These are phyloP conservation scores for Parathielavia hyrcaniae DNA, from an alignment of 495 filamentous ascomycete species.

Conservation along the genomic window DNA sequence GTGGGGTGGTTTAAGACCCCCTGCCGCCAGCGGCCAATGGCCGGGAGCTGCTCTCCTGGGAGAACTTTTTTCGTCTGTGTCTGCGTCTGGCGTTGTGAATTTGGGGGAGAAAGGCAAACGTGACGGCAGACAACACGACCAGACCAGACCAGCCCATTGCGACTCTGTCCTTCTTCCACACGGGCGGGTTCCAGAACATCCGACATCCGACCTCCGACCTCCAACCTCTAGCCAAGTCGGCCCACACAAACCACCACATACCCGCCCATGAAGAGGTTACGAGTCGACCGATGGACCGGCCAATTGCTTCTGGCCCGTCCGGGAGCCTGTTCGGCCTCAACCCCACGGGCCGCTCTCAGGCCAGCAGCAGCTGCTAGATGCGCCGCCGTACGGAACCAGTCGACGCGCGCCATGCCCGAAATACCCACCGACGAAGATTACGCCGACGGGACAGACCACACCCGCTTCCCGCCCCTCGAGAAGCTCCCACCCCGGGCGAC, in stretches of 20 bases:
- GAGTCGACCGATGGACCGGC: conserved; percentile 33
- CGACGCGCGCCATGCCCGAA: conserved; percentile 17
- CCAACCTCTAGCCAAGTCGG: background rate
- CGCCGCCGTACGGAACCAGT: conserved; percentile 21
- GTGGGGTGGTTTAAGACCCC: conserved; percentile 17
- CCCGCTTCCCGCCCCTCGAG: conserved; percentile 28
- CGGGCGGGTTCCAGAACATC: background rate
- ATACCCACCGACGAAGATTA: conserved; percentile 17
- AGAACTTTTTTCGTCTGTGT: conserved; percentile 31
- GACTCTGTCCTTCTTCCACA: background rate
- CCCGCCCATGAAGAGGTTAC: conserved; percentile 41
- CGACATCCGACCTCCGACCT: background rate
- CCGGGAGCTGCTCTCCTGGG: conserved; percentile 24
- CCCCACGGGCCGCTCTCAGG: conserved; percentile 33
- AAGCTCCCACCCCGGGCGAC: conserved; percentile 21
- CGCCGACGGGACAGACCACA: conserved; percentile 19
- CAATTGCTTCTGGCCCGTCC: conserved; percentile 33
- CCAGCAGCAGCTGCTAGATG: conserved; percentile 12
- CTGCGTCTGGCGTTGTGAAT: conserved; percentile 23
- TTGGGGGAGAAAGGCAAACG: conserved; percentile 7
- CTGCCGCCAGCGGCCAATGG: conserved; percentile 14
- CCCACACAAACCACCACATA: background rate
- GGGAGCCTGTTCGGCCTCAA: conserved; percentile 29
- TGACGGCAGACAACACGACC: conserved; percentile 17
- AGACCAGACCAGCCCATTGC: conserved; percentile 3